These are phyloP conservation scores for Aureobasidium lini DNA, from an alignment of 2,329 filamentous ascomycete genomes.

Conservation along the genomic window DNA sequence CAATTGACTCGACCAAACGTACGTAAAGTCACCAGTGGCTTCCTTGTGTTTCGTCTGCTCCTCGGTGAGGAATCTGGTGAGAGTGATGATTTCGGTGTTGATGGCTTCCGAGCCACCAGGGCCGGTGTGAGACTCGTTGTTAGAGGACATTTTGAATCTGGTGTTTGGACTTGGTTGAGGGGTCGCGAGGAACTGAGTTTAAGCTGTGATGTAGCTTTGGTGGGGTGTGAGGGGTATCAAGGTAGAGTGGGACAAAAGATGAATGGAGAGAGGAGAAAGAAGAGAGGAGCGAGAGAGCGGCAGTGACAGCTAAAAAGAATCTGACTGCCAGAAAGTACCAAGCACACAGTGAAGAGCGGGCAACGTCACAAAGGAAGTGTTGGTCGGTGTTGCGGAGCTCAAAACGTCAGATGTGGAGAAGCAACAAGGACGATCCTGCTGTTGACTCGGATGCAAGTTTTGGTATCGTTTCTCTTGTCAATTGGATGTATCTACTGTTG, in stretches of 20 bases:
- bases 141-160: conserved; percentile 29
- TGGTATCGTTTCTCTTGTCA: background rate
- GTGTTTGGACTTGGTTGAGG: background rate
- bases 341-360: background rate
- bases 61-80: conserved; percentile 92
- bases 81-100: conserved; percentile 92
- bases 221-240: conserved; percentile 9
- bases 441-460: background rate
- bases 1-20: background rate
- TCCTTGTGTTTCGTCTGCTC: conserved; percentile 90
- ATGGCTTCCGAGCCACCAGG: conserved; percentile 64
- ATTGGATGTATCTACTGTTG: background rate
- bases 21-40: conserved; percentile 96
- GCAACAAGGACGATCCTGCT: conserved; percentile 2
- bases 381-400: conserved; percentile 15
- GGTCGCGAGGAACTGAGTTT: background rate
- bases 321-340: background rate
- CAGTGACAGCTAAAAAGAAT: background rate
- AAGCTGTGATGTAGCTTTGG: background rate
- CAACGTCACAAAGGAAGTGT: conserved; percentile 2
- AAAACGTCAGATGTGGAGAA: conserved; percentile 15
- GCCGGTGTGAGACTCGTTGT: conserved; percentile 34
- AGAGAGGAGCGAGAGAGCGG: background rate
- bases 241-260: background rate
- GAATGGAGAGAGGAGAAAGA: background rate